Percentiles rank a stretch among this genome's conserved stretches.
Conservation (phyloP, 257 asterid genomes). For the Solanum stenotomum region DNA sequence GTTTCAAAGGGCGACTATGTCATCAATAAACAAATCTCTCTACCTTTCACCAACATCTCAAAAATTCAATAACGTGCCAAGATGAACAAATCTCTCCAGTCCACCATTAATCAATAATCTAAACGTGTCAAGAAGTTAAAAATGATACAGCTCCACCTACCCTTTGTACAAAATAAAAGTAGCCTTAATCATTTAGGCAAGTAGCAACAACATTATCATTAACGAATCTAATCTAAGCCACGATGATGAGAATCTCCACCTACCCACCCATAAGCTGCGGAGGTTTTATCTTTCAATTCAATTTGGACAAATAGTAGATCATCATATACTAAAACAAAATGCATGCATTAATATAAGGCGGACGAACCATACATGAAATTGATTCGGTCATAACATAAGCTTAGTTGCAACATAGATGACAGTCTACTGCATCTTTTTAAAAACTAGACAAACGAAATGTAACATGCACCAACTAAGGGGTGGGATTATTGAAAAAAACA, state of each 20-base stretch:
- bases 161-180: background rate
- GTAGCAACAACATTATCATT: background rate
- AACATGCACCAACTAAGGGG: background rate
- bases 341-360: background rate
- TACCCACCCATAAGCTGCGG: background rate
- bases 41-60: background rate
- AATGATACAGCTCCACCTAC: background rate
- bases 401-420: background rate
- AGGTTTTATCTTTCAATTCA: background rate
- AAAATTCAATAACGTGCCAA: background rate
- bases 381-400: background rate
- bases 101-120: background rate
- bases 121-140: background rate
- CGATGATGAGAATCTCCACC: background rate
- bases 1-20: background rate
- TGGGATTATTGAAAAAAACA: background rate
- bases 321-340: background rate
- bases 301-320: background rate
- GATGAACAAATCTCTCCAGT: background rate
- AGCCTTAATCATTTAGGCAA: background rate
- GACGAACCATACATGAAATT: background rate
- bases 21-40: background rate
- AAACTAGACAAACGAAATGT: background rate
- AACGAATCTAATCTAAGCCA: background rate
- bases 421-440: background rate